These are phyloP conservation scores for Saccharomycopsis lassenensis DNA, from an alignment of 805 yeast genomes.

Conservation along the genomic window DNA sequence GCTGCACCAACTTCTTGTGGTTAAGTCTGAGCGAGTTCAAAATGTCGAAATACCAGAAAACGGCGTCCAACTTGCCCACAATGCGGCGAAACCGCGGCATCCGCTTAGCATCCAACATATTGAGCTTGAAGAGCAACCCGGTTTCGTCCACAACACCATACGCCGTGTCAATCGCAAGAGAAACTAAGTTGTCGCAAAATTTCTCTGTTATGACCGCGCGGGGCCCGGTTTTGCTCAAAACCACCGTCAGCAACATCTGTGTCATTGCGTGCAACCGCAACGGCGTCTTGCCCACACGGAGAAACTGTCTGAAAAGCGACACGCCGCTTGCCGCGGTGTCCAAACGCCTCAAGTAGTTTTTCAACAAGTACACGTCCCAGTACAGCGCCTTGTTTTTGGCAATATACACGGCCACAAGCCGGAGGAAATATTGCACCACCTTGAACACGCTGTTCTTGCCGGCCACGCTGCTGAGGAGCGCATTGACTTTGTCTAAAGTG, in stretches of 20 bases:
- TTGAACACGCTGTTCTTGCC: constrained; percentile 17
- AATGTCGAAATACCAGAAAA: constrained; percentile 17
- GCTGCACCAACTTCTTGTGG: background rate
- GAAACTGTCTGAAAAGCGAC: constrained; percentile 16
- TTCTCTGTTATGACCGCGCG: too few species aligned
- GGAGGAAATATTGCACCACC: constrained; percentile 12
- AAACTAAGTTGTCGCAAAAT: constrained; percentile 7
- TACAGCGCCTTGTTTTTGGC: constrained; percentile 1
- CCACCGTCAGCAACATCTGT: too few species aligned
- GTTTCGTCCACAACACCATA: constrained; percentile 19
- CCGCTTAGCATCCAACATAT: constrained; percentile 3
- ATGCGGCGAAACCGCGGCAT: constrained; percentile 8
- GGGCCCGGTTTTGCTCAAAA: too few species aligned
- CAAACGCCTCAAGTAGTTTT: constrained; percentile 7
- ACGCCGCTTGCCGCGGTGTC: constrained; percentile 10
- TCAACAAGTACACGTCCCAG: constrained; percentile 7
- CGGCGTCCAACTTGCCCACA: constrained; percentile 9
- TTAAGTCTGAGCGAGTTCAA: constrained; percentile 10
- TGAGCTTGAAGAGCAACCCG: constrained; percentile 15
- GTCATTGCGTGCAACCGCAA: too few species aligned
- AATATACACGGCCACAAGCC: background rate
- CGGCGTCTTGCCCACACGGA: constrained; percentile 18
- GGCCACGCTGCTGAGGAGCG: constrained; percentile 15
- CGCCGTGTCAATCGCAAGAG: constrained; percentile 9
- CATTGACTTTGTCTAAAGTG: too few species aligned